Base-by-base conservation (phyloP, 257 asterid genomes). In the Solanum sitiens region DNA sequence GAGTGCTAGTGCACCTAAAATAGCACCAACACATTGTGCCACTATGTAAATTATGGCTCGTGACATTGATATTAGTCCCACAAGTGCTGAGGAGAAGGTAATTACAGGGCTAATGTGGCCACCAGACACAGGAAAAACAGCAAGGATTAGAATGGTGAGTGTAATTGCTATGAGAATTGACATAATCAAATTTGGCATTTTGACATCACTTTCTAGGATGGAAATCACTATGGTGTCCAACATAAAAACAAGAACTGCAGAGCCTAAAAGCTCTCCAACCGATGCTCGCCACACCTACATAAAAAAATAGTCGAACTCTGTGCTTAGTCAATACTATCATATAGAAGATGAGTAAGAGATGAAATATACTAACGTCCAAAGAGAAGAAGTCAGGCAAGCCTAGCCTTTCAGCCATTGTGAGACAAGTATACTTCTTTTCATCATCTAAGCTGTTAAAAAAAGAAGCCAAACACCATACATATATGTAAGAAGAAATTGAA, bases 71-170 rank as follows among this genome's bases (percentile, higher is more conserved):
- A 95, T 93, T 2, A 94, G 86, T 30, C 98, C 98, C 3, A 94
- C 96, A 3, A 95, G 72, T 9, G 92, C 95, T 6, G 98, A 95
- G 12, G 98, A 95, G 92, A 94, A 92, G 88, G 97, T 92, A 93
- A 95, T 88, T 61, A 94, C 91, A 9, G 98, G 98, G 91, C 94
- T 94, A 83, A 95, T 92, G 91, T 94, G 97, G 87, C 97, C 98
- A 1, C 98, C 98, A 65, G 98, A 95, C 44, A 95, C 87, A 0
- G 98, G 98, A 80, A 91, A 93, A 35, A 94, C 95, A 0, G 98
- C 98, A 0, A 95, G 90, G 68, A 94, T 94, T 87, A 95, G 93
- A 89, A 95, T 92, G 6, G 92, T 82, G 82, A 94, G 87, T 79
- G 89, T 89, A 44, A 95, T 79, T 14, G 95, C 95, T 3, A 93